Evolutionary conservation across 805 yeast species (phyloP).

Genomic region (Saturnispora quitensis): DNA sequence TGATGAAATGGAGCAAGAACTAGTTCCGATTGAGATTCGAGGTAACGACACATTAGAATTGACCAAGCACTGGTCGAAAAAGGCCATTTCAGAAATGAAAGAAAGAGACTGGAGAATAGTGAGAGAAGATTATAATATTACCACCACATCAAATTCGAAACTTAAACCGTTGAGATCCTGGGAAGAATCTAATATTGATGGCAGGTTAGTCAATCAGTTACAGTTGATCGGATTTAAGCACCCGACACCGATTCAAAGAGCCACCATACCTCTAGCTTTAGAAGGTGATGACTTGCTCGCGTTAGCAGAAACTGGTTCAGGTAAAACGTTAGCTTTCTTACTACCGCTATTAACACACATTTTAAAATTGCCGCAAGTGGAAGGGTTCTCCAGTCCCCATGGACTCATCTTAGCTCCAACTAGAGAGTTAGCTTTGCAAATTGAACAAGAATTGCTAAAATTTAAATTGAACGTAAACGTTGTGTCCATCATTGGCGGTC

Average conservation of each 20-base stretch:
- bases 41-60: neutral
- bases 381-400: constrained; percentile 49
- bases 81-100: constrained; percentile 56
- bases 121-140: constrained; percentile 66
- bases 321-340: constrained; percentile 80
- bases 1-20: neutral
- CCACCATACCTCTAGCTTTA: constrained; percentile 67
- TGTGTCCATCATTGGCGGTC: constrained; percentile 83
- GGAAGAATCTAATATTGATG: constrained; percentile 52
- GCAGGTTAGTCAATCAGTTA: constrained; percentile 26
- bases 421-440: constrained; percentile 87
- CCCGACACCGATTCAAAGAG: constrained; percentile 90
- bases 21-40: neutral
- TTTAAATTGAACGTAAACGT: constrained; percentile 34
- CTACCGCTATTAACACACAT: constrained; percentile 58
- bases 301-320: constrained; percentile 95
- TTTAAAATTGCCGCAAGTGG: constrained; percentile 39
- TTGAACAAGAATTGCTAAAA: constrained; percentile 49
- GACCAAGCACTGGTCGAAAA: constrained; percentile 56
- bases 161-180: constrained; percentile 69
- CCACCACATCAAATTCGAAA: constrained; percentile 42
- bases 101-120: constrained; percentile 85
- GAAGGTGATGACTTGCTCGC: constrained; percentile 64
- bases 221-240: constrained; percentile 36
- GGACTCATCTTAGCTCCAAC: constrained; percentile 84